Evolutionary conservation across 2,329 filamentous ascomycete genomes (phyloP).

Genomic region (Alternaria brassicicola): DNA sequence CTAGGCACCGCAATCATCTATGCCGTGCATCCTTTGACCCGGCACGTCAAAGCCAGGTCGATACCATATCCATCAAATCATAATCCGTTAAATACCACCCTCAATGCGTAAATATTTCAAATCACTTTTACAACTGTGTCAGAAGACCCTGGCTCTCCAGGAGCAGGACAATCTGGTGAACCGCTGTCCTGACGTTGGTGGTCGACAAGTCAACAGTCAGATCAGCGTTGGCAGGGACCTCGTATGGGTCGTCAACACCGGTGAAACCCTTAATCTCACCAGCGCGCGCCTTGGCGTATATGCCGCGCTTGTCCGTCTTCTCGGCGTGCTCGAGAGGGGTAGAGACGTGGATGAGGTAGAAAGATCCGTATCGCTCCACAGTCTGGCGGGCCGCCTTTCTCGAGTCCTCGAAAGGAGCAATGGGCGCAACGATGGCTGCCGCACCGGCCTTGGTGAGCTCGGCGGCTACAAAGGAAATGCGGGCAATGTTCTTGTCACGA

Average conservation of each 20-base stretch:
- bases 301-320: conserved; percentile 90
- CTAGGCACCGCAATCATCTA: conserved; percentile 9
- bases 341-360: conserved; percentile 94
- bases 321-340: conserved; percentile 92
- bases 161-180: conserved; percentile 94
- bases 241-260: conserved; percentile 96
- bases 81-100: background rate
- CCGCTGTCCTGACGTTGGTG: conserved; percentile 87
- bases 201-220: conserved; percentile 84
- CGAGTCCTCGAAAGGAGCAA: conserved; percentile 86
- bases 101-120: background rate
- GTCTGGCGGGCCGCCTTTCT: conserved; percentile 80
- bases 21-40: background rate
- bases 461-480: conserved; percentile 93
- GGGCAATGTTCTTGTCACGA: conserved; percentile 91
- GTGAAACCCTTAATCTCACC: conserved; percentile 99
- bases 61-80: background rate
- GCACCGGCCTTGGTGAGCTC: conserved; percentile 93
- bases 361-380: conserved; percentile 85
- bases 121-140: conserved; percentile 57
- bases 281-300: conserved; percentile 81
- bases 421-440: conserved; percentile 94
- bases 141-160: conserved; percentile 88
- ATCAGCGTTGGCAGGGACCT: conserved; percentile 79
- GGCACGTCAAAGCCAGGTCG: background rate